Evolutionary conservation across 2,329 filamentous ascomycete genomes (phyloP).

Genomic region (Sphaceloma murrayae): DNA sequence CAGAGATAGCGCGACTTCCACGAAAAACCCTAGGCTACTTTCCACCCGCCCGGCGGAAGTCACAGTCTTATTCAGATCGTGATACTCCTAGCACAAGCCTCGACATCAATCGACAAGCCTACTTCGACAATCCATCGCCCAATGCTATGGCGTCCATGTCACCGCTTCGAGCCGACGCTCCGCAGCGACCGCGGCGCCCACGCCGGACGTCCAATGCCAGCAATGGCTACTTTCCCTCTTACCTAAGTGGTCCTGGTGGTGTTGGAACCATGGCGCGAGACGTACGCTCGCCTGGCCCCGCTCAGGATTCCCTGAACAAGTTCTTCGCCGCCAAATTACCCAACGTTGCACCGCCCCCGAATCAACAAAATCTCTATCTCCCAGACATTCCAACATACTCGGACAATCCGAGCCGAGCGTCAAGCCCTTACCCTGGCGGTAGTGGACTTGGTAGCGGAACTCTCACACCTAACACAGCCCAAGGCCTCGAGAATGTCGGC

Average conservation of each 20-base stretch:
- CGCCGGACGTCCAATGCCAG: conserved; percentile 32
- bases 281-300: conserved; percentile 67
- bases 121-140: conserved; percentile 25
- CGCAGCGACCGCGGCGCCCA: conserved; percentile 33
- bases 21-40: conserved; percentile 81
- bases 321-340: conserved; percentile 79
- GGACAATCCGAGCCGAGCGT: conserved; percentile 23
- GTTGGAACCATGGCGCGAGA: conserved; percentile 70
- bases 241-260: conserved; percentile 76
- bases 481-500: conserved; percentile 61
- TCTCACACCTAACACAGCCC: conserved; percentile 23
- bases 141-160: conserved; percentile 25
- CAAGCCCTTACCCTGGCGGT: conserved; percentile 10
- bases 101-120: conserved; percentile 45
- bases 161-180: conserved; percentile 29
- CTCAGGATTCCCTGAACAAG: conserved; percentile 72
- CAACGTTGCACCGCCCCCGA: conserved; percentile 52
- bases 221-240: conserved; percentile 32
- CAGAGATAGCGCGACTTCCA: conserved; percentile 78
- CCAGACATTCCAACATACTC: conserved; percentile 53
- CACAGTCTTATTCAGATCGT: conserved; percentile 50
- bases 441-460: conserved; percentile 20
- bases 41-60: conserved; percentile 83
- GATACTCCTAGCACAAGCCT: conserved; percentile 59
- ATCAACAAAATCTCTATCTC: conserved; percentile 46